Base-by-base conservation (phyloP, 148 eudicot species). In the Chenopodium quinoa region DNA sequence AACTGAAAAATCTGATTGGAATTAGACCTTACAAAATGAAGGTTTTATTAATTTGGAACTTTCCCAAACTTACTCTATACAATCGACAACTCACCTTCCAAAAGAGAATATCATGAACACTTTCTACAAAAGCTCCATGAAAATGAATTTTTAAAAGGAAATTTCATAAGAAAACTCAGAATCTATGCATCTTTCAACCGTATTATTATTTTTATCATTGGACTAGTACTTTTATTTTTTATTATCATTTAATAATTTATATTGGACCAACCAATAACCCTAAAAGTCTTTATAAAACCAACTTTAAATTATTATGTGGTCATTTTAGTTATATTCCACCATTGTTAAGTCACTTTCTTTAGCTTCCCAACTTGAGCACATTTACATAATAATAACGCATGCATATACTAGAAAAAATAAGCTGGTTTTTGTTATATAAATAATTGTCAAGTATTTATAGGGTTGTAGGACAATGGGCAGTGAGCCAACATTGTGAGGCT, bases 301-400 rank as follows among this genome's bases (percentile, higher is more conserved):
- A 40, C 44, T 37, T 37, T 37, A 37, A 37, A 37, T 37, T 37
- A 37, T 37, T 37, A 37, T 37, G 40, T 37, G 40, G 40, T 37
- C 40, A 14, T 62, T 62, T 20, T 22, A 8, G 9, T 62, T 62
- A 20, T 64, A 25, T 44, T 4, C n/a, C 27, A 23, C 3, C 78
- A 44, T 69, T 75, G 77, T 79, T 58, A 71, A 56, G 86, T 84
- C 82, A 62, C 40, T 84, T 10, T 79, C 75, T 27, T 40, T 34
- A 67, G 58, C 37, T 48, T 13, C 9, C 68, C 11, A 73, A 37
- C 13, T 20, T 71, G 56, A 25, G 58, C 62, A 56, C 4, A 56
- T 14, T 66, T 83, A 4, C 8, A 75, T 34, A 46, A 27, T 22
- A 20, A 37, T 40, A 40, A 40, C 44, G 60, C 32, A 47, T 9